phyloP scores from a whole-genome alignment of 176 grass and related monocot species.

The Aegilops tauschii region DNA sequence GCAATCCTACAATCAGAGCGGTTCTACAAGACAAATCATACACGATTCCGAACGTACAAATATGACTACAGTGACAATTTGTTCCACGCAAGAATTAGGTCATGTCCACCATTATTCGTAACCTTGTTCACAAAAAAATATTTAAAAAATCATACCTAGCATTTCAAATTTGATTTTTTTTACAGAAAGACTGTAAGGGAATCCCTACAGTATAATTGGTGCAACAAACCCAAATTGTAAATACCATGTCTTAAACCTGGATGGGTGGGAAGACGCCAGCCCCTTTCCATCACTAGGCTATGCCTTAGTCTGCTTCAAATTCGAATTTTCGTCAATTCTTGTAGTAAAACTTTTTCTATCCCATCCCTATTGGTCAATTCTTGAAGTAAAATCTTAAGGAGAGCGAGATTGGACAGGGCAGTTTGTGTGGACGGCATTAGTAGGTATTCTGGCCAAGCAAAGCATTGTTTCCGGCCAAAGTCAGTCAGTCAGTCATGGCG shows the following conservation, averaged over 20 bases:
- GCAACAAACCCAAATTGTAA: no score
- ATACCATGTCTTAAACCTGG: no score
- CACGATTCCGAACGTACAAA: background rate
- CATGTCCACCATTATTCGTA: background rate
- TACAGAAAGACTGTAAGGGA: no score
- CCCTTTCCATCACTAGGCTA: no score
- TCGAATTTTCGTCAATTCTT: background rate
- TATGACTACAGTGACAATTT: background rate
- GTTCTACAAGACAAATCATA: background rate
- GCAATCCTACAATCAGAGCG: background rate
- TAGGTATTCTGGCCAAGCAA: background rate
- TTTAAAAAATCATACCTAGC: background rate
- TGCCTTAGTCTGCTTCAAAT: background rate
- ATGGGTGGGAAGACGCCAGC: no score
- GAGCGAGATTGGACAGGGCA: background rate
- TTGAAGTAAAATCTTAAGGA: background rate
- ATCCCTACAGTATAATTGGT: no score
- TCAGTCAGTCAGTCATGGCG: background rate
- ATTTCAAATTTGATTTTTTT: background rate
- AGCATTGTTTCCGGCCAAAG: background rate
- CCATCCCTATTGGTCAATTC: background rate
- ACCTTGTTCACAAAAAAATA: background rate
- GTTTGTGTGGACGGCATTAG: background rate
- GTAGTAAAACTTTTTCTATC: background rate
- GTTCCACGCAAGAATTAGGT: background rate